Conservation (phyloP, 2,329 filamentous ascomycete genomes). For the Rhinocladiella mackenziei region DNA sequence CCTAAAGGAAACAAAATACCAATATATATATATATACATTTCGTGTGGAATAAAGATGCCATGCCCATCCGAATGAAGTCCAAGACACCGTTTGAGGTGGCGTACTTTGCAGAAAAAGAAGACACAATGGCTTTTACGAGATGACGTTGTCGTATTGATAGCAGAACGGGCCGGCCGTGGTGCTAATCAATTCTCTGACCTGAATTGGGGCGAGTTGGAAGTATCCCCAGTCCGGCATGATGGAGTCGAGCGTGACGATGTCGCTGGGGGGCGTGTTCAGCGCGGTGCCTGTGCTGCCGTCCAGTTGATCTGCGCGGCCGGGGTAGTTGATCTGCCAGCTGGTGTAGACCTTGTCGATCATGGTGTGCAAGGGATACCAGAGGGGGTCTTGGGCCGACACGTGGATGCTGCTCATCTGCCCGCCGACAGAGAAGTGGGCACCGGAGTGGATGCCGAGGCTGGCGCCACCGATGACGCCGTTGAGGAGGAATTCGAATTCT, state of each 20-base stretch:
- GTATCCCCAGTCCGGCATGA: slow-evolving; percentile 28
- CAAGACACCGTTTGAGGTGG: not conserved
- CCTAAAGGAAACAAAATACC: too few species aligned
- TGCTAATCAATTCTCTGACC: slow-evolving; percentile 28
- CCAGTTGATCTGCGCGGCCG: slow-evolving; percentile 19
- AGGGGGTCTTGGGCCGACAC: slow-evolving; percentile 29
- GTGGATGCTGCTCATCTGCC: slow-evolving; percentile 29
- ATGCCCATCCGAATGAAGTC: too few species aligned
- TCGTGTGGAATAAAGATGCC: too few species aligned
- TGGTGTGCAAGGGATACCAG: slow-evolving; percentile 30
- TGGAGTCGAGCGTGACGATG: slow-evolving; percentile 27
- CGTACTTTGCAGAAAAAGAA: not conserved
- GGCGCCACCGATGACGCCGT: slow-evolving; percentile 27
- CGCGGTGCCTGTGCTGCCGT: slow-evolving; percentile 27
- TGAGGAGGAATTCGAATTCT: slow-evolving; percentile 26
- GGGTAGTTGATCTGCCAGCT: slow-evolving; percentile 29
- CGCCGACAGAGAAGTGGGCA: slow-evolving; percentile 29
- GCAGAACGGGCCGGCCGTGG: slow-evolving; percentile 29
- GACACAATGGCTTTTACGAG: slow-evolving; percentile 8
- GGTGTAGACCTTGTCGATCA: slow-evolving; percentile 29
- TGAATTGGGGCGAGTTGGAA: slow-evolving; percentile 20
- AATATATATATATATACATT: not conserved
- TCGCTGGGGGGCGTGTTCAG: slow-evolving; percentile 25
- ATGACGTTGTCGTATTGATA: slow-evolving; percentile 28
- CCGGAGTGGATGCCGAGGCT: slow-evolving; percentile 29